phyloP scores from a whole-genome alignment of 768 basidiomycete species.

The Leccinum olivaceopallidum region DNA sequence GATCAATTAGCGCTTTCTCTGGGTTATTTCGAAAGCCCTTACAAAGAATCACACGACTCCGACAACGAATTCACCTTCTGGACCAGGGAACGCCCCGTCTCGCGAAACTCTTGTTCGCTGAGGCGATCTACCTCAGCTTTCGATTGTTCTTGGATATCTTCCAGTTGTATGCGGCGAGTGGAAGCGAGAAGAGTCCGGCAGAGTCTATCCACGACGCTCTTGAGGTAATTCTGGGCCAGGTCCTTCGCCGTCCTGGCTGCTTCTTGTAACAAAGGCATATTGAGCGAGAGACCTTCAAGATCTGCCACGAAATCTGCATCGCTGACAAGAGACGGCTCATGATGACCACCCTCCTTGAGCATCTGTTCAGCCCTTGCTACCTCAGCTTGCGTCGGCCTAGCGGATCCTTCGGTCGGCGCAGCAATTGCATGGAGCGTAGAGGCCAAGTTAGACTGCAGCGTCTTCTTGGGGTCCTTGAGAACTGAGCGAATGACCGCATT shows the following conservation, averaged over 20 bases:
- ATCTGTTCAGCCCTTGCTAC: conserved; percentile 16
- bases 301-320: conserved; percentile 27
- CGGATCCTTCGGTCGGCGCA: not conserved
- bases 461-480: conserved; percentile 14
- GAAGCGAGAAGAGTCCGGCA: conserved; percentile 13
- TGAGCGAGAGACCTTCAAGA: conserved; percentile 15
- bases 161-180: conserved; percentile 18
- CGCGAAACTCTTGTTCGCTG: conserved; percentile 19
- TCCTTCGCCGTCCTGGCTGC: conserved; percentile 11
- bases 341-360: conserved; percentile 22
- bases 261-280: conserved; percentile 21
- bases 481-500: conserved; percentile 15
- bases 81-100: conserved; percentile 13
- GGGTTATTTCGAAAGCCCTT: not conserved
- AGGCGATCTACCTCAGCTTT: conserved; percentile 14
- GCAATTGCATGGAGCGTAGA: conserved; percentile 18
- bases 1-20: not conserved
- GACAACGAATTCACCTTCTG: conserved; percentile 23
- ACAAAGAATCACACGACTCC: conserved; percentile 19
- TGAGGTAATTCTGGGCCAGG: conserved; percentile 23
- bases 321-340: conserved; percentile 19
- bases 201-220: conserved; percentile 18
- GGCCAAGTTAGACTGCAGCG: conserved; percentile 15
- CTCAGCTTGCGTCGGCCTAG: conserved; percentile 17
- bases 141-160: conserved; percentile 17